phyloP scores from a whole-genome alignment of 2,329 filamentous ascomycete genomes.

The Trichoderma sp. region DNA sequence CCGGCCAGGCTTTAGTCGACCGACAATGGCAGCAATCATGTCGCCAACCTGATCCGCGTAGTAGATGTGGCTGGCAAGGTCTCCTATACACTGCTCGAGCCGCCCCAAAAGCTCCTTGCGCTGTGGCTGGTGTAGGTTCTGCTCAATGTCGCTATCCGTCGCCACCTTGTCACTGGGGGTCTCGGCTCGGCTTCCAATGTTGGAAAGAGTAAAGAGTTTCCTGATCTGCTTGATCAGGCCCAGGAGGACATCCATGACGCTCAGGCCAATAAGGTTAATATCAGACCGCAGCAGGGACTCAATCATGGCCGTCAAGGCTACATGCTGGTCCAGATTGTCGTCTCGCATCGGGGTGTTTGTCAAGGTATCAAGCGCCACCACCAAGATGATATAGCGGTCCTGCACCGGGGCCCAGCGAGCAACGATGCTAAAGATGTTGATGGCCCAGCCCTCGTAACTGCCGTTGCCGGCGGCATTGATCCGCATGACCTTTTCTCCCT shows the following conservation, averaged over 20 bases:
- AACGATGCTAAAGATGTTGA: conserved; percentile 74
- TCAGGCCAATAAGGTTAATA: conserved; percentile 90
- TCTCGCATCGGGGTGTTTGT: conserved; percentile 65
- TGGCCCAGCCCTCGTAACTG: conserved; percentile 67
- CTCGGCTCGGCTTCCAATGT: conserved; percentile 33
- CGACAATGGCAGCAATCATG: conserved; percentile 80
- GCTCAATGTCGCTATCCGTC: conserved; percentile 33
- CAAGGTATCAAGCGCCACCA: conserved; percentile 75
- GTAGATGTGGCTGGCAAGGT: conserved; percentile 90
- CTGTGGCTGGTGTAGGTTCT: conserved; percentile 38
- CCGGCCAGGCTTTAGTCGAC: conserved; percentile 67
- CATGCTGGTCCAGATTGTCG: conserved; percentile 68
- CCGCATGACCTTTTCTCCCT: conserved; percentile 50
- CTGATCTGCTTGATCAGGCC: conserved; percentile 82
- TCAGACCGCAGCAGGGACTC: conserved; percentile 80
- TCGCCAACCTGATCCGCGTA: conserved; percentile 95
- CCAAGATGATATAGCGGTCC: conserved; percentile 85
- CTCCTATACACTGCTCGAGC: conserved; percentile 81
- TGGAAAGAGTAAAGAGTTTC: conserved; percentile 65
- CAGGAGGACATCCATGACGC: conserved; percentile 90
- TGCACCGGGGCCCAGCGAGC: conserved; percentile 90
- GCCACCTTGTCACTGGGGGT: conserved; percentile 35
- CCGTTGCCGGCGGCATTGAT: conserved; percentile 34
- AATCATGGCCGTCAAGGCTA: conserved; percentile 73
- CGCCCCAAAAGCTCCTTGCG: conserved; percentile 64